phyloP scores from a whole-genome alignment of 768 basidiomycete species.

The Austroboletus eburneus region DNA sequence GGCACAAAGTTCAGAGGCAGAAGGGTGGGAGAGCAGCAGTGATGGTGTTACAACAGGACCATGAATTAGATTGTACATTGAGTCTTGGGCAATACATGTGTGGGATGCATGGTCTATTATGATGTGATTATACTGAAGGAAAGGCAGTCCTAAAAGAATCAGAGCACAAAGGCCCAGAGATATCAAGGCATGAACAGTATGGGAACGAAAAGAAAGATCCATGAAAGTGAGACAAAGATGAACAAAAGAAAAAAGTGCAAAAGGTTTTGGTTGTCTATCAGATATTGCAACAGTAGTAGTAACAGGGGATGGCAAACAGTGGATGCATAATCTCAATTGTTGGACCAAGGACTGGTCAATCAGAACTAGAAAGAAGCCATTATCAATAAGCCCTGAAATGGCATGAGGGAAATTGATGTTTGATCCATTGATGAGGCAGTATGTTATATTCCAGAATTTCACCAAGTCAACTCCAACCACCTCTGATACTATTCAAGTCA shows the following conservation, averaged over 20 bases:
- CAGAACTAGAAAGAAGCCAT: conserved; percentile 30
- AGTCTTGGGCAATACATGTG: conserved; percentile 2
- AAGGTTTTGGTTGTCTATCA: neutral
- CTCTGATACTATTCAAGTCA: too few species aligned
- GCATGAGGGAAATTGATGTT: neutral
- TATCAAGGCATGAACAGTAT: conserved; percentile 19
- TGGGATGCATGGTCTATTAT: conserved; percentile 22
- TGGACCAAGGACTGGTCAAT: conserved; percentile 23
- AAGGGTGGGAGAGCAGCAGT: too few species aligned
- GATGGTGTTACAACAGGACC: too few species aligned
- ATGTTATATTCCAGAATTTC: too few species aligned
- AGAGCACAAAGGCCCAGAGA: conserved; percentile 21
- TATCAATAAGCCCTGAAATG: conserved; percentile 24
- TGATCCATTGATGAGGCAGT: conserved; percentile 7
- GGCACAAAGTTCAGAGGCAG: too few species aligned
- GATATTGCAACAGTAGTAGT: neutral
- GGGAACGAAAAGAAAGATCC: conserved; percentile 4
- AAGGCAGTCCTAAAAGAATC: conserved; percentile 34
- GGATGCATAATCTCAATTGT: conserved; percentile 1
- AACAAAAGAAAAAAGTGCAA: conserved; percentile 12
- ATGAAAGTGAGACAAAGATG: conserved; percentile 6
- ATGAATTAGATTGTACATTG: conserved; percentile 13
- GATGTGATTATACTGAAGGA: conserved; percentile 32
- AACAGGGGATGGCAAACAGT: conserved; percentile 1
- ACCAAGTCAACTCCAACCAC: too few species aligned